Percentiles rank a stretch among this genome's conserved stretches.
Conservation (phyloP, 2,329 filamentous ascomycete species). For the Trichoderma atroviride region DNA sequence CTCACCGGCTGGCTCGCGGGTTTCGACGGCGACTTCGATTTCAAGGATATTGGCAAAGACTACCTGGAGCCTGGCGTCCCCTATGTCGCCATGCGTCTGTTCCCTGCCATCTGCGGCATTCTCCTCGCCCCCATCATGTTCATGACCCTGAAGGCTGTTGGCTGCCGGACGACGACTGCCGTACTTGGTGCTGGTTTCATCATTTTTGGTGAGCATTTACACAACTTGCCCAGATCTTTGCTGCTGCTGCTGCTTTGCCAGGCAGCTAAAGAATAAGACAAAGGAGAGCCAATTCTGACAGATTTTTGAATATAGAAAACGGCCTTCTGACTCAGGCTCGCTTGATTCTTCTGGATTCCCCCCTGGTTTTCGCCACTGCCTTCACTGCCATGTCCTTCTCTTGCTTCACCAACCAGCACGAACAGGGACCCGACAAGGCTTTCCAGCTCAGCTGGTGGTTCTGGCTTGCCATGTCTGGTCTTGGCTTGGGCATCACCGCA, state of each 20-base stretch:
- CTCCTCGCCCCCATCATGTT: conserved; percentile 91
- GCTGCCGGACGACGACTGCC: conserved; percentile 85
- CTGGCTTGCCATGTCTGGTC: conserved; percentile 85
- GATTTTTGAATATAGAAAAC: conserved; percentile 66
- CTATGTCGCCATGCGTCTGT: conserved; percentile 95
- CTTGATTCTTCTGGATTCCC: conserved; percentile 93
- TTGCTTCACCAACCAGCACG: conserved; percentile 95
- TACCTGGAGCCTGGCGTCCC: conserved; percentile 93
- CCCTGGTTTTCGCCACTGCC: conserved; percentile 89
- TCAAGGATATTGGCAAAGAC: conserved; percentile 99
- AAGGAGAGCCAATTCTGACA: conserved; percentile 34
- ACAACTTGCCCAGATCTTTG: background rate
- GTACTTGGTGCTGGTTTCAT: conserved; percentile 81
- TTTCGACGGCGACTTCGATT: conserved; percentile 94
- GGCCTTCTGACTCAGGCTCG: conserved; percentile 93
- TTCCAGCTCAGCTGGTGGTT: conserved; percentile 97
- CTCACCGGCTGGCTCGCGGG: conserved; percentile 93
- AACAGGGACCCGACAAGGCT: conserved; percentile 84
- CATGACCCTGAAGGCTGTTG: conserved; percentile 85
- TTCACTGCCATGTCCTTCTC: conserved; percentile 88
- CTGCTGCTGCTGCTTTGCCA: background rate
- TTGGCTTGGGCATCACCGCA: conserved; percentile 84
- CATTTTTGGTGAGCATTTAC: conserved; percentile 74
- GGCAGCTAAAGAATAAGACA: background rate
- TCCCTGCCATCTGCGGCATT: conserved; percentile 87